Base-by-base conservation (phyloP, 1,284 basidiomycete species). In the Microstroma glucosiphilum region DNA sequence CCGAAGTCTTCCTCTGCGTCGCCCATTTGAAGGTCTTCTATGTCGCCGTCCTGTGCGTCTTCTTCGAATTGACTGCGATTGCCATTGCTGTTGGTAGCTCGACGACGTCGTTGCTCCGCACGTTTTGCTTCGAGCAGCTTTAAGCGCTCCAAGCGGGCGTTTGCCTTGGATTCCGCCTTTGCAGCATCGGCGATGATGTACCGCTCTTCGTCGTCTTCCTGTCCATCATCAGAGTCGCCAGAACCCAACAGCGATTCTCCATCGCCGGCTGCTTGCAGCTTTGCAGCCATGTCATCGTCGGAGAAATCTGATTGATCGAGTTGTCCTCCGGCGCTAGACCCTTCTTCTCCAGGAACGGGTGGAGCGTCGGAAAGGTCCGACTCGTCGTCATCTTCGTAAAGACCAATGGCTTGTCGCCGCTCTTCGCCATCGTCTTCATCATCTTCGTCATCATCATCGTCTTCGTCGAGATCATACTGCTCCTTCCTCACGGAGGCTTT, bases 191-290 rank as follows among this genome's bases (percentile, higher is more conserved):
- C 62, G 48, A 78, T 75, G 59, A 78, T 72, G 67, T 70, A 78
- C 21, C 69, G 65, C 55, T 75, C 74, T 41, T 78, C 76, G 26
- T 76, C 69, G 26, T 70, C 67, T 46, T 75, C 69, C n/a, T 65
- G 67, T 26, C 75, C 73, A 2, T 75, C 70, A 57, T 66, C 68
- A 4, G 72, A 75, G 58, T 66, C 67, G 55, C 67, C 76, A n/a
- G 74, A 76, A 43, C 76, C 76, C n/a, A 77, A 65, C 12, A 77
- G 68, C 15, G 76, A 77, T 41, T 76, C 76, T 48, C 73, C 75
- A 37, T 76, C 74, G 13, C 75, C 73, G 0, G 76, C 76, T 42
- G 70, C 76, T 40, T 68, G 69, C 17, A 77, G 72, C 63, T 75
- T 72, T 55, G 68, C 69, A 40, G 72, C 76, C 75, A 77, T 76